Percentiles rank a stretch among this genome's conserved stretches.
Conservation (phyloP, 208 protist species). For the Herpetomonas tarakana region DNA sequence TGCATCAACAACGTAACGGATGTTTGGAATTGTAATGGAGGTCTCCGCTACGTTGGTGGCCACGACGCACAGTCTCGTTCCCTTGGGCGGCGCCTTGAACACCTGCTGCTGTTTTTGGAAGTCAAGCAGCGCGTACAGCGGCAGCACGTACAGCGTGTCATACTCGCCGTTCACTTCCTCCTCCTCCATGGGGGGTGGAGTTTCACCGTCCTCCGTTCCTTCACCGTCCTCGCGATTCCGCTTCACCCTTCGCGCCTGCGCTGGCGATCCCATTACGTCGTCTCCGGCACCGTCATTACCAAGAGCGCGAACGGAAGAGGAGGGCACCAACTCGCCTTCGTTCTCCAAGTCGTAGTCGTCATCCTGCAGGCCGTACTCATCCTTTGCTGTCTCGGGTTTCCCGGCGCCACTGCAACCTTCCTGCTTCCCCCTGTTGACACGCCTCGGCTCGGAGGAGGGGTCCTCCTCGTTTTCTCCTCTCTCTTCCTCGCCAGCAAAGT, state of each 20-base stretch:
- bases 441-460: conserved; percentile 5
- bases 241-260: conserved; percentile 6
- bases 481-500: conserved; percentile 35
- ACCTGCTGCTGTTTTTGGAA: conserved; percentile 93
- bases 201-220: conserved; percentile 5
- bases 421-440: conserved; percentile 3
- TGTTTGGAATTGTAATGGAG: conserved; percentile 99
- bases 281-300: too few relatives aligned
- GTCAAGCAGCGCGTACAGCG: conserved; percentile 97
- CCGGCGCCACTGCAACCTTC: too few relatives aligned
- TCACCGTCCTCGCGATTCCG: conserved; percentile 8
- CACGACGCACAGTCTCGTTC: conserved; percentile 96
- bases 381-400: conserved; percentile 12
- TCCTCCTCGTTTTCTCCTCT: conserved; percentile 32
- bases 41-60: conserved; percentile 99
- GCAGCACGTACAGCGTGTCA: conserved; percentile 95
- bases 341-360: conserved; percentile 52
- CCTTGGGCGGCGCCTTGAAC: conserved; percentile 84
- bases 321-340: conserved; percentile 11
- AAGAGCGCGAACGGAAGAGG: background rate
- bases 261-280: too few relatives aligned
- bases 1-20: conserved; percentile 98
- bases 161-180: conserved; percentile 86
- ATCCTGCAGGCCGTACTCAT: conserved; percentile 33
- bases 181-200: conserved; percentile 25